Evolutionary conservation across 257 asterid species (phyloP).

Genomic region (Asclepias syriaca): DNA sequence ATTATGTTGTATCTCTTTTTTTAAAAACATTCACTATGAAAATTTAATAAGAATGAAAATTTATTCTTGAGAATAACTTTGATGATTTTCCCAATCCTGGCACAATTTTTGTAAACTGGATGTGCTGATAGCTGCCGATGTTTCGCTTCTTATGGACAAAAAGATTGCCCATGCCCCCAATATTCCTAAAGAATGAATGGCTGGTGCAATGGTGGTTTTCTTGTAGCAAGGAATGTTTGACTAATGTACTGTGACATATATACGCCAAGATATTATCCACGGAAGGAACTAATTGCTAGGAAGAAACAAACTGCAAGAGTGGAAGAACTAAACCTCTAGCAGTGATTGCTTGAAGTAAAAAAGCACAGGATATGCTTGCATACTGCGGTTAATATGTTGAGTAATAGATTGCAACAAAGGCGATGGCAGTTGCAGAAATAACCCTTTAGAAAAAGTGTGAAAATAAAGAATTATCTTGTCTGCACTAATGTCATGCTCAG

Average conservation of each 20-base stretch:
- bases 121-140: not conserved
- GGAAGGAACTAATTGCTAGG: not conserved
- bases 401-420: not conserved
- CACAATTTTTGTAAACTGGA: not conserved
- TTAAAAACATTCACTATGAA: not conserved
- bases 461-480: not conserved
- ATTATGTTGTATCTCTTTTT: not conserved
- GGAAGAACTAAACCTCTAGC: not conserved
- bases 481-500: not conserved
- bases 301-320: not conserved
- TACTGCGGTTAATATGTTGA: not conserved
- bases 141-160: not conserved
- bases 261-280: not conserved
- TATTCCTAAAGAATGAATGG: not conserved
- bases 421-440: not conserved
- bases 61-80: not conserved
- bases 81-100: not conserved
- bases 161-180: not conserved
- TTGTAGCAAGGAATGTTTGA: not conserved
- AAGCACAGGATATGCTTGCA: not conserved
- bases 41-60: not conserved
- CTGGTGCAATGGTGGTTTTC: not conserved
- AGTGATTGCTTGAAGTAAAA: not conserved
- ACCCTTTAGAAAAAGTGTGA: not conserved
- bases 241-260: not conserved